Evolutionary conservation across 2,329 filamentous ascomycete species (phyloP), one percentile per base, ranked within the genome.

Genomic region (Calycina marina): DNA sequence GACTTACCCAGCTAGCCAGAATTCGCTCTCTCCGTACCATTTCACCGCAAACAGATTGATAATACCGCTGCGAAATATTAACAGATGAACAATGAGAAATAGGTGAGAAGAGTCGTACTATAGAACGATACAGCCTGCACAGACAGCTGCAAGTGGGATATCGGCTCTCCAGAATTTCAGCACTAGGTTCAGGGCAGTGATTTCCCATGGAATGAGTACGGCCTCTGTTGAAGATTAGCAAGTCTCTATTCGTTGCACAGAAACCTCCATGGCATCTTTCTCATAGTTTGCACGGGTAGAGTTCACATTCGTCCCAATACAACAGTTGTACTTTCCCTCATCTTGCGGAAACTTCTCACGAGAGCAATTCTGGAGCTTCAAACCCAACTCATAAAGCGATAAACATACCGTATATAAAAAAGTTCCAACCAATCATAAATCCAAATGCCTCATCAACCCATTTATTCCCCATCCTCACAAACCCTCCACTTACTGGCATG

Each of bases 11-110:
- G 68, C 66, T 3, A 74, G 58, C 66, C 67, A 75, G 46, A 86
- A 86, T 48, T 86, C 80, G 8, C 75, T 69, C 50, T 81, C 75
- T 40, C 77, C 76, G 45, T 73, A 80, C 56, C 59, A 72, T 40
- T 69, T 63, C 20, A 79, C 73, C 17, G 71, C 71, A 39, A 80
- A 65, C 25, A 79, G 46, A 45, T 82, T 81, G 44, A 80, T 59
- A 26, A 58, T 46, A 46, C 62, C 65, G 28, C 33, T 40, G 32
- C 32, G 35, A 46, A 32, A 40, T 43, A 40, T 30, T 14, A 40
- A 14, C 13, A 30, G 4, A 10, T 9, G 8, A 16, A 2, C 3
- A 18, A 9, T 9, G 2, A 5, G 25, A 26, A 5, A 5, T n/a
- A n/a, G n/a, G 14, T 6, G 11, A 26, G n/a, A 26, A 6, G 14